Evolutionary conservation across 1,284 basidiomycete genomes (phyloP).

Genomic region (Trichosporon faecale): DNA sequence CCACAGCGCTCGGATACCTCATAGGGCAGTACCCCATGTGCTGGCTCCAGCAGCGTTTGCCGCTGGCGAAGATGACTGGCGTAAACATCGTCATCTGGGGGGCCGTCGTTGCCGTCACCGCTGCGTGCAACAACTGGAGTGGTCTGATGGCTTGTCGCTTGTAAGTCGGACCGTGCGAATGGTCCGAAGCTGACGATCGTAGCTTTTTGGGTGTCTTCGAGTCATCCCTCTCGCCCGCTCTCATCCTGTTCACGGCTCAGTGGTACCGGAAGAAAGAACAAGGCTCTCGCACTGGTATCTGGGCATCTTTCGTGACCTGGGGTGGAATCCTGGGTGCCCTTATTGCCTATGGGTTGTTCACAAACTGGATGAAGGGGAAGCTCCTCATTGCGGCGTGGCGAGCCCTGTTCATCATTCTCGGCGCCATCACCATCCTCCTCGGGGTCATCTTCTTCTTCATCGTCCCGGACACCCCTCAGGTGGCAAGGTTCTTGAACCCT

Average conservation of each 20-base stretch:
- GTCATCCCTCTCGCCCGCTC: constrained; percentile 18
- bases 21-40: constrained; percentile 29
- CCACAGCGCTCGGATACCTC: constrained; percentile 27
- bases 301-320: constrained; percentile 26
- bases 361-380: constrained; percentile 14
- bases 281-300: constrained; percentile 21
- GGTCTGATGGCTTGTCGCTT: constrained; percentile 28
- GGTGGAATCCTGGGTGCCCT: constrained; percentile 27
- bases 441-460: constrained; percentile 29
- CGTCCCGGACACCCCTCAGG: constrained; percentile 33
- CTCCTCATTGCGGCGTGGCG: constrained; percentile 26
- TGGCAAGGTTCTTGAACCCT: constrained; percentile 33
- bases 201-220: constrained; percentile 25
- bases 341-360: constrained; percentile 26
- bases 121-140: constrained; percentile 24
- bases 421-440: constrained; percentile 23
- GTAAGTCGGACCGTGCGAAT: background rate
- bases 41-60: constrained; percentile 27
- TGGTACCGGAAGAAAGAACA: constrained; percentile 27
- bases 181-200: background rate
- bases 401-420: constrained; percentile 30
- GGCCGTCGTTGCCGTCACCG: constrained; percentile 23
- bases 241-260: constrained; percentile 27
- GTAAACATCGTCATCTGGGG: constrained; percentile 26
- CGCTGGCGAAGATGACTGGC: constrained; percentile 20